Evolutionary conservation across 257 asterid species (phyloP).

Genomic region (Mitragyna speciosa): DNA sequence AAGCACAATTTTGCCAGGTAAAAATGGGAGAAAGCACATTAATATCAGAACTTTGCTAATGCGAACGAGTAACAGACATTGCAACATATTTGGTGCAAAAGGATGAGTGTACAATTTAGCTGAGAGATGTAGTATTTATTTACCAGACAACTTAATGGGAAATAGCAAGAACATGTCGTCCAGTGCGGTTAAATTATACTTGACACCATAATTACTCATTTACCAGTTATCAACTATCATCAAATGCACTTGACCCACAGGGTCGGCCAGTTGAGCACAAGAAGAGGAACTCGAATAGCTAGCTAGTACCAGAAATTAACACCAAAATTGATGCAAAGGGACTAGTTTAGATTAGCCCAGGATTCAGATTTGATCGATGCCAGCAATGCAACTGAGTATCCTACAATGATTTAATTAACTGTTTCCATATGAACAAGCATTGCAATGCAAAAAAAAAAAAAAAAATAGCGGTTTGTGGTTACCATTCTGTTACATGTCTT

Average conservation of each 20-base stretch:
- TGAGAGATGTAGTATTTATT: not conserved
- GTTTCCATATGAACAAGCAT: not conserved
- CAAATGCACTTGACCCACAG: not conserved
- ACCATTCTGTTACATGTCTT: conserved; percentile 83
- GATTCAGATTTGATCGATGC: not conserved
- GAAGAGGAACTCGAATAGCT: not conserved
- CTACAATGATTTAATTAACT: not conserved
- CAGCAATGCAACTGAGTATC: not conserved
- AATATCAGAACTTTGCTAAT: not conserved
- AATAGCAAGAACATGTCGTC: not conserved
- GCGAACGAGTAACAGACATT: not conserved
- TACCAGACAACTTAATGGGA: not conserved
- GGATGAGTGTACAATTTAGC: not conserved
- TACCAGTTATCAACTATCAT: not conserved
- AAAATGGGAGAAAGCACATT: not conserved
- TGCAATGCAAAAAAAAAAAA: conserved; percentile 11
- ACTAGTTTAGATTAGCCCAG: not conserved
- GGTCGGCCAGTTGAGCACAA: not conserved
- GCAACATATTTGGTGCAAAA: not conserved
- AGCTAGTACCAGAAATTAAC: not conserved
- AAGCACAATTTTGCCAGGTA: not conserved
- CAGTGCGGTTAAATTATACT: not conserved
- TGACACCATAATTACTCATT: not conserved
- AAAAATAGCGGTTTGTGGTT: not conserved
- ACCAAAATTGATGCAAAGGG: not conserved